These are phyloP conservation scores for Cytospora schulzeri DNA, from an alignment of 2,329 filamentous ascomycete species.

Conservation along the genomic window DNA sequence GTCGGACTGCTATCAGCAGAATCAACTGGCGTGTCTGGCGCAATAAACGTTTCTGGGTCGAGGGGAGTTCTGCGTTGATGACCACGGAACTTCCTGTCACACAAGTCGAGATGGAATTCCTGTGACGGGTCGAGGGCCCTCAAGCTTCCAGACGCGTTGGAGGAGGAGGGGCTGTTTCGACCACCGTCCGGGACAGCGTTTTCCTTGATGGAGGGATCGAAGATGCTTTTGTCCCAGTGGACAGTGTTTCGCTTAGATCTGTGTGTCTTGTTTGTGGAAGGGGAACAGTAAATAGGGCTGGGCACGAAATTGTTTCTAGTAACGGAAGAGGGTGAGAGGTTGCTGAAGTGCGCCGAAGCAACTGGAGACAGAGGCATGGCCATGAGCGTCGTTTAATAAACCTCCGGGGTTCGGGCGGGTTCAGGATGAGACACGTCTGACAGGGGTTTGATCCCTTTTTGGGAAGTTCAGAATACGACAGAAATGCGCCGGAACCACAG, in stretches of 20 bases:
- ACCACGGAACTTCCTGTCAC: conserved; percentile 24
- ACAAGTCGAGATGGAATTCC: conserved; percentile 7
- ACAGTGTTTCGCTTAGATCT: conserved; percentile 22
- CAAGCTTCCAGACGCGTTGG: conserved; percentile 1
- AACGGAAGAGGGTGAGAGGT: conserved; percentile 16
- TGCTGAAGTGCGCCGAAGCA: conserved; percentile 14
- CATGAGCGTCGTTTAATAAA: conserved; percentile 20
- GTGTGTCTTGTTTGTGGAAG: neutral
- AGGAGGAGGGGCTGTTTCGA: neutral
- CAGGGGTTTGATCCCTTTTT: conserved; percentile 11
- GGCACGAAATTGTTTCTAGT: conserved; percentile 2
- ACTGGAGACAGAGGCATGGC: conserved; percentile 16
- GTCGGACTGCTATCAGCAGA: conserved; percentile 1
- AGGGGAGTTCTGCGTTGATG: conserved; percentile 23
- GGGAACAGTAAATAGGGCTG: conserved; percentile 3
- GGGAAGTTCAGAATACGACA: conserved; percentile 17
- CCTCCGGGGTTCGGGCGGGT: conserved; percentile 14
- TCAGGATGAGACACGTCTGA: conserved; percentile 16
- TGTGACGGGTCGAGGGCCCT: conserved; percentile 1
- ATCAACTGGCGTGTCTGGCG: conserved; percentile 11
- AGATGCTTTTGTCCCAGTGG: conserved; percentile 19
- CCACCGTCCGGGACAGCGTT: conserved; percentile 16
- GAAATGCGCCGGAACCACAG: conserved; percentile 17
- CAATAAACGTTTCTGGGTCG: conserved; percentile 25
- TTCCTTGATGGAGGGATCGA: conserved; percentile 9